Conservation (phyloP, 1,284 basidiomycete species). For the Cryptococcus sp. region DNA sequence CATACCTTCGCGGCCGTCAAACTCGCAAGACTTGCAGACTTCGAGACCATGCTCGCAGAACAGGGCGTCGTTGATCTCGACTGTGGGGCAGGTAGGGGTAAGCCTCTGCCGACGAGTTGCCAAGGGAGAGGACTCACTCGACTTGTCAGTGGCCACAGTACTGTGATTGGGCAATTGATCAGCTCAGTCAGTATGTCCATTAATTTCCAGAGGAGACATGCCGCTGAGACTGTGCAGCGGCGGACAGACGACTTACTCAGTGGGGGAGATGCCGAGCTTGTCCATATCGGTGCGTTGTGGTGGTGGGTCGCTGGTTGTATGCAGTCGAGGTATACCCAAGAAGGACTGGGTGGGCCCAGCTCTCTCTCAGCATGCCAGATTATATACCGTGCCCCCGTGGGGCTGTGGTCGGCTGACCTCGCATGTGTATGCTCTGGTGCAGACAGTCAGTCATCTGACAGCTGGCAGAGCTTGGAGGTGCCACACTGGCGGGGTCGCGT, state of each 20-base stretch:
- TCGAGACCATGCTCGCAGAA: constrained; percentile 52
- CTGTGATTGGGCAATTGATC: constrained; percentile 1
- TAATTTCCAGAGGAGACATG: no score
- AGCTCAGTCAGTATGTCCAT: not conserved
- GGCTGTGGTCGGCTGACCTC: constrained; percentile 8
- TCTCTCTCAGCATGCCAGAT: not conserved
- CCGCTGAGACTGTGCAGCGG: no score
- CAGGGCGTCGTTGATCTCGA: constrained; percentile 52
- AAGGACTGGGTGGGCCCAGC: not conserved
- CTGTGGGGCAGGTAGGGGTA: constrained; percentile 16
- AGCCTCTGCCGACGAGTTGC: not conserved
- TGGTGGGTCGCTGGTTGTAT: not conserved
- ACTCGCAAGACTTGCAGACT: constrained; percentile 46
- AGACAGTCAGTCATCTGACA: constrained; percentile 4
- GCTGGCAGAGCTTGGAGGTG: no score
- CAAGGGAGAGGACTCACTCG: constrained; percentile 17
- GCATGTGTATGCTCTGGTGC: not conserved
- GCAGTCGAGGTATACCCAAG: not conserved
- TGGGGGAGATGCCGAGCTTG: constrained; percentile 39
- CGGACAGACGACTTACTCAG: constrained; percentile 36
- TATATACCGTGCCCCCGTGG: not conserved
- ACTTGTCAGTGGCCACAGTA: constrained; percentile 23
- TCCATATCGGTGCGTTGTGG: constrained; percentile 22
- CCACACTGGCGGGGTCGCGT: no score
- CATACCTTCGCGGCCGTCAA: constrained; percentile 46